phyloP scores from a whole-genome alignment of 345 rosid species.

The Populus davidiana region DNA sequence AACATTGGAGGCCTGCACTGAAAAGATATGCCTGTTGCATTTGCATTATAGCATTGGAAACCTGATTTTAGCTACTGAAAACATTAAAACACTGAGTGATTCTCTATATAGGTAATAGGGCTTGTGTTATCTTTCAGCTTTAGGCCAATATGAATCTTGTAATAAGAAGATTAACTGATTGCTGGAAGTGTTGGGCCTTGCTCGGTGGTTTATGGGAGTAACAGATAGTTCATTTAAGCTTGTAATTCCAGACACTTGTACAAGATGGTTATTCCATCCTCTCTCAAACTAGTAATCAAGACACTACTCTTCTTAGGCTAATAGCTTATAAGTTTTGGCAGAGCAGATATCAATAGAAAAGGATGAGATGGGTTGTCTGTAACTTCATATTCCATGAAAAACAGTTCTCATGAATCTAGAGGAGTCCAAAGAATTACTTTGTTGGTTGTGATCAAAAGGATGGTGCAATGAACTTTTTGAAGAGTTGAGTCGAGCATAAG shows the following conservation, averaged over 20 bases:
- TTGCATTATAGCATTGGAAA: not conserved
- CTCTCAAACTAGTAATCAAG: not conserved
- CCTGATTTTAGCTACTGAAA: not conserved
- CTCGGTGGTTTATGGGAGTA: not conserved
- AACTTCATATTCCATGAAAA: not conserved
- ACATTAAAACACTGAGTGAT: not conserved
- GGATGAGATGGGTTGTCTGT: not conserved
- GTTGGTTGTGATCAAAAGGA: not conserved
- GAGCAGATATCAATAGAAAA: not conserved
- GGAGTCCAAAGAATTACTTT: no score
- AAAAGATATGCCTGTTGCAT: not conserved
- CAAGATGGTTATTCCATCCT: not conserved
- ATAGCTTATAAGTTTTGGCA: not conserved
- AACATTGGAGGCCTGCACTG: not conserved
- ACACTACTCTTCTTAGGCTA: not conserved
- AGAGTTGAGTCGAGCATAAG: not conserved
- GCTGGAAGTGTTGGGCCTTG: not conserved
- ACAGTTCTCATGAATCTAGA: not conserved
- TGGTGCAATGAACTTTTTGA: not conserved
- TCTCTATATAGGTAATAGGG: not conserved
- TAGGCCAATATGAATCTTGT: not conserved
- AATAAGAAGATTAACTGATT: not conserved
- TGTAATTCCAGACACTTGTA: not conserved
- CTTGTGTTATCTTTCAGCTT: not conserved
- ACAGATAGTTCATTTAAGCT: not conserved